A percentile compares a stretch with the other conserved stretches of the same genome.
These are phyloP conservation scores for Cystoderma amianthinum DNA, from an alignment of 768 basidiomycete species.

Conservation along the genomic window DNA sequence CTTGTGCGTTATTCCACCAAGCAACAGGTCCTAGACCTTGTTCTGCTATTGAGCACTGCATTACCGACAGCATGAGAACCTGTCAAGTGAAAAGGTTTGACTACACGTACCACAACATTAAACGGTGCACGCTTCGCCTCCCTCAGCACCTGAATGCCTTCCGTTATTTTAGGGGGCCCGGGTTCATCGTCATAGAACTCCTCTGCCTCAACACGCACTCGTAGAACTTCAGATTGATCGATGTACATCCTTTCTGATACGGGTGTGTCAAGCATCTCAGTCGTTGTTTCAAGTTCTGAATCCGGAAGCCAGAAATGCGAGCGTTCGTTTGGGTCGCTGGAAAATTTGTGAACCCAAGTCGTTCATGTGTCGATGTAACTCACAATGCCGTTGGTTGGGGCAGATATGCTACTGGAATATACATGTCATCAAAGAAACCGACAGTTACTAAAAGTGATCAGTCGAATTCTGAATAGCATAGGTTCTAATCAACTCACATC, in stretches of 20 bases:
- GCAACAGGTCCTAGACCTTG: constrained; percentile 71
- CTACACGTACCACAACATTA: constrained; percentile 53
- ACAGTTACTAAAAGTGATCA: constrained; percentile 52
- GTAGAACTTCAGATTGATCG: constrained; percentile 67
- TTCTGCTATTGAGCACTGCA: constrained; percentile 74
- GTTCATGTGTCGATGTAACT: constrained; percentile 14
- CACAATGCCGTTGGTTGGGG: constrained; percentile 81
- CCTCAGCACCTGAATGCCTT: constrained; percentile 53
- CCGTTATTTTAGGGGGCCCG: constrained; percentile 69
- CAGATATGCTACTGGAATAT: constrained; percentile 72
- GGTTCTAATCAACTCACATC: constrained; percentile 44
- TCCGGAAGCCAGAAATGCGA: constrained; percentile 80
- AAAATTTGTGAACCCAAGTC: background rate
- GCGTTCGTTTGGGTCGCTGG: constrained; percentile 75
- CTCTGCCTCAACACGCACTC: constrained; percentile 73
- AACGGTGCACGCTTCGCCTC: constrained; percentile 58
- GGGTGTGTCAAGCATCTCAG: constrained; percentile 66
- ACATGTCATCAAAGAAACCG: constrained; percentile 93
- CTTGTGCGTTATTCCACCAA: constrained; percentile 64
- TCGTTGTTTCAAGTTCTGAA: constrained; percentile 40
- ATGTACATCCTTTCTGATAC: constrained; percentile 71
- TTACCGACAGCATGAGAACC: too few relatives aligned
- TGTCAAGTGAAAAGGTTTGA: background rate
- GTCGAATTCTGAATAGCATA: background rate
- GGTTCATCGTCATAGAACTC: constrained; percentile 86